These are phyloP conservation scores for Camellia japonica DNA, from an alignment of 148 eudicot genomes.

Conservation along the genomic window DNA sequence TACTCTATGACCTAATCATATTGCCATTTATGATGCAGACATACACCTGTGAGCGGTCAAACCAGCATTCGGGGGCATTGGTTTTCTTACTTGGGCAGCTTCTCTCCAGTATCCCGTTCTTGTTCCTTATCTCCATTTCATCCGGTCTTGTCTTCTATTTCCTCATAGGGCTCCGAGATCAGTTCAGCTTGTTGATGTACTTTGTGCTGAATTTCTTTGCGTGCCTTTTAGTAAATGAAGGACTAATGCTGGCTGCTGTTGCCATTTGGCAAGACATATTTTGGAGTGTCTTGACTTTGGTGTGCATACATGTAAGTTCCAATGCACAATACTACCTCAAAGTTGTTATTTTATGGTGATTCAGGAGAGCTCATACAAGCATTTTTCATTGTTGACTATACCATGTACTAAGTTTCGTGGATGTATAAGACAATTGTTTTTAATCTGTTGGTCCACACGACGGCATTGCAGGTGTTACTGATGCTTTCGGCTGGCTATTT, in stretches of 20 bases:
- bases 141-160: constrained; percentile 90
- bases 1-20: constrained; percentile 14
- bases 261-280: constrained; percentile 62
- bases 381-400: background rate
- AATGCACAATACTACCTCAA: background rate
- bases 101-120: constrained; percentile 85
- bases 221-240: constrained; percentile 91
- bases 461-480: constrained; percentile 67
- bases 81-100: constrained; percentile 89
- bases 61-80: constrained; percentile 73
- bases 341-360: background rate
- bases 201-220: constrained; percentile 79
- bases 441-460: background rate
- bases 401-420: background rate
- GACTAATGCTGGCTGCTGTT: constrained; percentile 70
- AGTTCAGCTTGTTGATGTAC: constrained; percentile 92
- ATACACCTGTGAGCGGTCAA: constrained; percentile 68
- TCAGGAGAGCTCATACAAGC: background rate
- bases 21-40: constrained; percentile 46
- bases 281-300: constrained; percentile 75
- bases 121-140: constrained; percentile 90
- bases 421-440: background rate
- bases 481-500: constrained; percentile 97
- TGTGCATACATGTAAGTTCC: constrained; percentile 71
- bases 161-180: constrained; percentile 74